These are phyloP conservation scores for Lactuca saligna DNA, from an alignment of 129 eudicot genomes.

Conservation along the genomic window DNA sequence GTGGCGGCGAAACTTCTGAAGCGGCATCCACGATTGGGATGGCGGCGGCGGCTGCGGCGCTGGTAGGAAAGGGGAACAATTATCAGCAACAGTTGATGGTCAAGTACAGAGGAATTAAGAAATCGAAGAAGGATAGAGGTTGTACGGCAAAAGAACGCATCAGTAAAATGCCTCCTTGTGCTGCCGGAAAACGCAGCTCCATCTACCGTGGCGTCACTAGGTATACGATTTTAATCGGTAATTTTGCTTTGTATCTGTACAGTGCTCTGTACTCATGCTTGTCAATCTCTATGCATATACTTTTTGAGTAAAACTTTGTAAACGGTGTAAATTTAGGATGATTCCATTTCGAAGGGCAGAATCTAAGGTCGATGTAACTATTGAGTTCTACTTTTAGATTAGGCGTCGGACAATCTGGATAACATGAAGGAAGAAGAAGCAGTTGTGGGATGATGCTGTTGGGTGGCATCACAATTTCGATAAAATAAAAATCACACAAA, in stretches of 20 bases:
- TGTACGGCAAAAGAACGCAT: constrained; percentile 97
- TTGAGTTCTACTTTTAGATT: too few relatives aligned
- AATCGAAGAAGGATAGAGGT: constrained; percentile 79
- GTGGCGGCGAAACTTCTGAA: constrained; percentile 29
- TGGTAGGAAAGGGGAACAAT: constrained; percentile 41
- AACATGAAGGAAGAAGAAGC: too few relatives aligned
- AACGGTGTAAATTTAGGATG: constrained; percentile 2
- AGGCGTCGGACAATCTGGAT: too few relatives aligned
- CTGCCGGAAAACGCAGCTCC: constrained; percentile 99
- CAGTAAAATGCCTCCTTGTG: constrained; percentile 98
- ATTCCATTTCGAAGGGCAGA: neutral
- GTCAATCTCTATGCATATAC: neutral
- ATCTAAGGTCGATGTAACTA: neutral
- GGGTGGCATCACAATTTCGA: too few relatives aligned
- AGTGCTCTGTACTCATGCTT: neutral
- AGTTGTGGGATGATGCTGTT: too few relatives aligned
- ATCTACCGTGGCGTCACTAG: constrained; percentile 98
- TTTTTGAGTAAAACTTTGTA: neutral
- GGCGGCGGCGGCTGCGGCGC: constrained; percentile 30
- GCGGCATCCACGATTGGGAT: constrained; percentile 31
- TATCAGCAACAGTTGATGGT: constrained; percentile 47
- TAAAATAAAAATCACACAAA: too few relatives aligned
- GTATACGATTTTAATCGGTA: constrained; percentile 25
- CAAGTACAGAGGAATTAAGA: constrained; percentile 75
- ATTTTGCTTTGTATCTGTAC: neutral